phyloP scores from a whole-genome alignment of 371 early-diverging fungal species.

The Lichtheimia corymbifera region DNA sequence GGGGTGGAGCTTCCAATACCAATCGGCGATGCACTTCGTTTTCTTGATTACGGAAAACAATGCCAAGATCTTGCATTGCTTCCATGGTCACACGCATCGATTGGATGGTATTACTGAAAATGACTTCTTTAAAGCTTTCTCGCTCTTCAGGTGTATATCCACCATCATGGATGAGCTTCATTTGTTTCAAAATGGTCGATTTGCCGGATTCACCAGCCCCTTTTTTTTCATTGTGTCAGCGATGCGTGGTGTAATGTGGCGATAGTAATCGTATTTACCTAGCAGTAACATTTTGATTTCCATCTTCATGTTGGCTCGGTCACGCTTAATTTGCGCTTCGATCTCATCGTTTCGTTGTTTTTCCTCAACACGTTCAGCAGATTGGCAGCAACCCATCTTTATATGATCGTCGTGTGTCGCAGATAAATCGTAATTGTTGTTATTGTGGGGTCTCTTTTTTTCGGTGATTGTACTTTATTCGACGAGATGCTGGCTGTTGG shows the following conservation, averaged over 20 bases:
- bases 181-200: conserved; percentile 95
- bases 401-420: not conserved
- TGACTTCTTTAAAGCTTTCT: conserved; percentile 86
- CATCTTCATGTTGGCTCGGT: conserved; percentile 73
- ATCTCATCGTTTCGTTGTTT: conserved; percentile 86
- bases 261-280: conserved; percentile 54
- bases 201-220: conserved; percentile 98
- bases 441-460: not conserved
- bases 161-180: conserved; percentile 93
- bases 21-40: conserved; percentile 64
- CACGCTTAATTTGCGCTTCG: conserved; percentile 83
- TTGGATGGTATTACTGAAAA: conserved; percentile 87
- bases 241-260: not conserved
- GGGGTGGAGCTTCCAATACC: conserved; percentile 64
- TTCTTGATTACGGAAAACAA: conserved; percentile 61
- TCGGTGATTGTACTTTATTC: not conserved
- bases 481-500: not conserved
- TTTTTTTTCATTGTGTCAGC: conserved; percentile 24
- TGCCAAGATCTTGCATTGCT: conserved; percentile 80
- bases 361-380: conserved; percentile 82
- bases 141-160: conserved; percentile 88
- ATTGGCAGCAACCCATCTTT: conserved; percentile 89
- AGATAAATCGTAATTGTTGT: not conserved
- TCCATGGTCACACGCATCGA: conserved; percentile 91
- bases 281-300: conserved; percentile 96